phyloP scores from a whole-genome alignment of 2,329 filamentous ascomycete genomes.

The Pseudogymnoascus pannorum region DNA sequence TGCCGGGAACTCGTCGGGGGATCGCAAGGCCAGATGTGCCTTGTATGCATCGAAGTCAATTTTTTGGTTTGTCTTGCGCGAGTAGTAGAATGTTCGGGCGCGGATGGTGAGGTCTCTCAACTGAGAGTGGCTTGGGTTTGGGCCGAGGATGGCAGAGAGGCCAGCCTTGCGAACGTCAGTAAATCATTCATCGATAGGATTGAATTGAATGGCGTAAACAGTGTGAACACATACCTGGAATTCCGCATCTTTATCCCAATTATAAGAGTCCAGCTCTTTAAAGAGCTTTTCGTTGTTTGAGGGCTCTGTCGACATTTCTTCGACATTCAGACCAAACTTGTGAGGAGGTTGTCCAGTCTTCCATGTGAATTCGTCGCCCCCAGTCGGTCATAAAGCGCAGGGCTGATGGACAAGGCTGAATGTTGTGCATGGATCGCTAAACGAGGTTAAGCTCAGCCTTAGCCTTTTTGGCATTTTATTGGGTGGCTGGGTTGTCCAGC shows the following conservation, averaged over 20 bases:
- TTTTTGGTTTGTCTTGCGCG: conserved; percentile 37
- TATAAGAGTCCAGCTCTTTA: conserved; percentile 56
- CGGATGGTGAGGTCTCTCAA: conserved; percentile 52
- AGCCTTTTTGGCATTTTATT: background rate
- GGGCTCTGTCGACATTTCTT: background rate
- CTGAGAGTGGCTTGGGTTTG: conserved; percentile 46
- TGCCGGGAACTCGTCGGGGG: conserved; percentile 21
- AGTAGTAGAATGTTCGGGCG: conserved; percentile 64
- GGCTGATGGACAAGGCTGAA: conserved; percentile 11
- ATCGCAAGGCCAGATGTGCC: conserved; percentile 44
- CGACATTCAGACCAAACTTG: background rate
- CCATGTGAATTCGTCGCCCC: background rate
- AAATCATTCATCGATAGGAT: conserved; percentile 9
- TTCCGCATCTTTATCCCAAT: conserved; percentile 59
- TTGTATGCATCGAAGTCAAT: conserved; percentile 65
- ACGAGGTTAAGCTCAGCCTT: conserved; percentile 3
- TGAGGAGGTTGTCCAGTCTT: background rate
- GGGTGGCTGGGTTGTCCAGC: conserved; percentile 1
- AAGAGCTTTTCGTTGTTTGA: conserved; percentile 39
- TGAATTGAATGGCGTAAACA: background rate
- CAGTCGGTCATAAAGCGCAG: background rate
- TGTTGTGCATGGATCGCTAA: background rate
- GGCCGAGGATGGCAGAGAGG: conserved; percentile 56
- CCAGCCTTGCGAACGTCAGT: conserved; percentile 39
- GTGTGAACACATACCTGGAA: conserved; percentile 48